phyloP scores from a whole-genome alignment of 2,329 filamentous ascomycete species.

The Colletotrichum sansevieriae region DNA sequence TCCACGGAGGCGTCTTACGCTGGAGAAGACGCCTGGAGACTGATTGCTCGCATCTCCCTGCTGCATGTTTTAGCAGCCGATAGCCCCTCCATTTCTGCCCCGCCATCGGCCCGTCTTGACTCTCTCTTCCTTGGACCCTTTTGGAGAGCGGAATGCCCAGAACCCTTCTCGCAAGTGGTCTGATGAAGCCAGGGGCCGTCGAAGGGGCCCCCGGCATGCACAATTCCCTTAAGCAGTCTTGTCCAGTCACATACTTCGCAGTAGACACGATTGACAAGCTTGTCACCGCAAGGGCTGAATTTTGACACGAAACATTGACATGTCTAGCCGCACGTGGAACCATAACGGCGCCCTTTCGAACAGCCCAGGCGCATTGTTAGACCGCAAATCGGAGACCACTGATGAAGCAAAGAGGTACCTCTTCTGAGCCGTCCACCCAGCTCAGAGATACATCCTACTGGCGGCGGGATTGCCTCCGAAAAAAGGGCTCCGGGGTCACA shows the following conservation, averaged over 20 bases:
- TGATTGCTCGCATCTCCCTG: not conserved
- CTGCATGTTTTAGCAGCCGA: slow-evolving; percentile 6
- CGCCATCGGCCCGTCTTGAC: too few species aligned
- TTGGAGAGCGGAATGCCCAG: too few species aligned
- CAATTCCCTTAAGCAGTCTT: not conserved
- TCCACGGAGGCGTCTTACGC: too few species aligned
- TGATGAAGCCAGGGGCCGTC: slow-evolving; percentile 1
- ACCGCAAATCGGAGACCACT: slow-evolving; percentile 15
- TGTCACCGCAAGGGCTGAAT: not conserved
- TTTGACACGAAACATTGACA: not conserved
- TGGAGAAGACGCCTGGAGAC: too few species aligned
- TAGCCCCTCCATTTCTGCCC: slow-evolving; percentile 14
- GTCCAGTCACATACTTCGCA: not conserved
- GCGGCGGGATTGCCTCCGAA: slow-evolving; percentile 35
- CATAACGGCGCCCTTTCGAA: not conserved
- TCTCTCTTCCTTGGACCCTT: too few species aligned
- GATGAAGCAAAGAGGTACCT: slow-evolving; percentile 11
- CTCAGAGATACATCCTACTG: not conserved
- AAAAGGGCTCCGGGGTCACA: not conserved
- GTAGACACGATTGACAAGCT: not conserved
- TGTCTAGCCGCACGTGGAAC: slow-evolving; percentile 19
- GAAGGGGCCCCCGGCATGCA: not conserved
- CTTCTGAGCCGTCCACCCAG: not conserved
- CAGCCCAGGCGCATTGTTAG: slow-evolving; percentile 3
- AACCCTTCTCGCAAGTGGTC: not conserved